Percentiles rank a stretch among this genome's conserved stretches.
phyloP scores from a whole-genome alignment of 169 alveolate genomes.

The Plasmodium inui region DNA sequence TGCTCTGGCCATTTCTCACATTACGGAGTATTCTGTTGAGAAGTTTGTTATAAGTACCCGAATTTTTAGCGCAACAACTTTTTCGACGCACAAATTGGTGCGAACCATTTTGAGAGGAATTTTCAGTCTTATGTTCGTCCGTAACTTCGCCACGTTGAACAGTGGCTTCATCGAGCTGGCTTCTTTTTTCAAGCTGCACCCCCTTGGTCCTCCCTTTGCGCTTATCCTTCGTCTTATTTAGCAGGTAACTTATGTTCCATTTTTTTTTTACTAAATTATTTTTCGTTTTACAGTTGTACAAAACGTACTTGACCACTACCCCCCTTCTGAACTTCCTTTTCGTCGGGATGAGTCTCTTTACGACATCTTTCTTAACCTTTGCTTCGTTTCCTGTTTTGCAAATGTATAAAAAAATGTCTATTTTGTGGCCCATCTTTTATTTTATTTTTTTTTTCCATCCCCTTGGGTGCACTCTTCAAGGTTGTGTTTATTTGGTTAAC shows the following conservation, averaged over 20 bases:
- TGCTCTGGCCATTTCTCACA: constrained; percentile 4
- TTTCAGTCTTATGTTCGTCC: not conserved
- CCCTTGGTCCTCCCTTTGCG: not conserved
- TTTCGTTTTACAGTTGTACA: constrained; percentile 26
- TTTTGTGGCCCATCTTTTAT: constrained; percentile 49
- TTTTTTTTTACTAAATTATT: constrained; percentile 32
- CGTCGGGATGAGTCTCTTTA: constrained; percentile 32
- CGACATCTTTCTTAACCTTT: constrained; percentile 21
- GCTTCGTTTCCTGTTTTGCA: constrained; percentile 22
- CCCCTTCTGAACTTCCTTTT: constrained; percentile 24
- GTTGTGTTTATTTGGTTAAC: not conserved
- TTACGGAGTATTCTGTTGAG: constrained; percentile 4
- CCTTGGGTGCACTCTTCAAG: not conserved
- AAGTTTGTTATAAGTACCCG: constrained; percentile 16
- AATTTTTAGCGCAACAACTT: not conserved
- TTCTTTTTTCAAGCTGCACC: not conserved
- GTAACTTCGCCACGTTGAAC: not conserved
- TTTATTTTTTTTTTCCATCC: not conserved
- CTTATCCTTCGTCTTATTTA: constrained; percentile 39
- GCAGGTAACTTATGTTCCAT: constrained; percentile 31
- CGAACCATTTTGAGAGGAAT: not conserved
- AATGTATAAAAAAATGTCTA: constrained; percentile 24
- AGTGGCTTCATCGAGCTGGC: not conserved
- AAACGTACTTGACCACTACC: constrained; percentile 17
- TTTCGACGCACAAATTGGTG: not conserved